Evolutionary conservation across 139 green algal species (phyloP), one percentile per base, ranked within the genome.

Genomic region (Diplosphaera chodatii): DNA sequence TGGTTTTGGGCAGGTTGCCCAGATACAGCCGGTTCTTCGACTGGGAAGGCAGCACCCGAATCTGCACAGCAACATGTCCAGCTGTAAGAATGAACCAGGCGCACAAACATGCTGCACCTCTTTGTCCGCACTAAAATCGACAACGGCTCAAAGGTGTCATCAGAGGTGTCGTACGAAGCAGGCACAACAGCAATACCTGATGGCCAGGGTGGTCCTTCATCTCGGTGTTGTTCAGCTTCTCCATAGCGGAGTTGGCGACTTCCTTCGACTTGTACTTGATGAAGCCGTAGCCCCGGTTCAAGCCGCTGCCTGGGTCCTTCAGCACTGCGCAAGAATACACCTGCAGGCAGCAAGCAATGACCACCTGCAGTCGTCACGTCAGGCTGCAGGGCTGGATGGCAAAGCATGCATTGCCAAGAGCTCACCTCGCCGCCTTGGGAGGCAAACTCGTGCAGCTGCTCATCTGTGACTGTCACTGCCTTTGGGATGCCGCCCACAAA

Each of bases 11-110:
- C 29, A 97, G 74, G 81, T 89, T 90, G 56, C 91, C 92, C 4
- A 97, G 66, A 68, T 90, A 97, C 63, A 97, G 82, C 70, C 88
- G 85, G 84, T 96, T 85, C 80, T 96, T 96, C 25, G 90, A 83
- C 73, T 96, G 85, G 28, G 77, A 84, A 22, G 76, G 66, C 48
- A 78, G 75, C 41, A 92, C 80, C 33, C 87, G 78, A 30, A 90
- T 66, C 76, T 83, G 76, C 71, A 70, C n/a, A 22, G 25, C n/a
- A n/a, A n/a, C n/a, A n/a, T n/a, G n/a, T n/a, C n/a, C n/a, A n/a
- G n/a, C n/a, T n/a, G n/a, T n/a, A n/a, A n/a, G n/a, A n/a, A n/a
- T n/a, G n/a, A n/a, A n/a, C n/a, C n/a, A n/a, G n/a, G n/a, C n/a
- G n/a, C n/a, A n/a, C n/a, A n/a, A n/a, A n/a, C n/a, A n/a, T n/a